A percentile compares a stretch with the other conserved stretches of the same genome.
These are phyloP conservation scores for Cladophialophora exuberans DNA, from an alignment of 2,329 filamentous ascomycete genomes.

Conservation along the genomic window DNA sequence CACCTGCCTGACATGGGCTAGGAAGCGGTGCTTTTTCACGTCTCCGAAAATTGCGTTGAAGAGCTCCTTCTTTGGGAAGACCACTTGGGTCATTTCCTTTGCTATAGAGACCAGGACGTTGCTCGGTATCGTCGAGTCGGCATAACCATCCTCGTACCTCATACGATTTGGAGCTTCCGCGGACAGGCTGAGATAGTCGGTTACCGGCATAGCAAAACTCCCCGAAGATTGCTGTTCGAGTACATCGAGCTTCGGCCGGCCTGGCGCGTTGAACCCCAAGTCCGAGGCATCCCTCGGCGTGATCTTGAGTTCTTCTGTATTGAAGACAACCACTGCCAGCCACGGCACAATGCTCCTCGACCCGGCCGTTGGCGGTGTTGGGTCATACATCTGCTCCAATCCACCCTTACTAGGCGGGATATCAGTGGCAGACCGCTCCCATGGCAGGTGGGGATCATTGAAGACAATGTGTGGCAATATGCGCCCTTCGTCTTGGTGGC, in stretches of 20 bases:
- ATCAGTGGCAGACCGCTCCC: conserved; percentile 42
- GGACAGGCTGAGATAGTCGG: background rate
- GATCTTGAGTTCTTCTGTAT: conserved; percentile 43
- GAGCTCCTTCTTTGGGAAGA: background rate
- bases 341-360: conserved; percentile 42
- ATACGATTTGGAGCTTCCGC: background rate
- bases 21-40: conserved; percentile 25
- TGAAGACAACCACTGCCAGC: conserved; percentile 46
- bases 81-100: background rate
- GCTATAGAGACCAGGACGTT: too few relatives aligned
- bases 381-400: background rate
- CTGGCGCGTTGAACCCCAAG: background rate
- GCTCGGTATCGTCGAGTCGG: background rate
- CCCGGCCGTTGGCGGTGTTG: background rate
- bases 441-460: conserved; percentile 49
- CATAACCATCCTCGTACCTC: background rate
- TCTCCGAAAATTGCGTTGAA: background rate
- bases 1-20: conserved; percentile 48
- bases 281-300: conserved; percentile 13
- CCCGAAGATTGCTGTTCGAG: background rate
- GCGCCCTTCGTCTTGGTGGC: conserved; percentile 39
- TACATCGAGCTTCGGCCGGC: background rate
- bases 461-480: conserved; percentile 52
- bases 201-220: background rate
- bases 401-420: background rate